Evolutionary conservation across 495 filamentous ascomycete genomes (phyloP).

Genomic region (Talaromyces wortmannii): DNA sequence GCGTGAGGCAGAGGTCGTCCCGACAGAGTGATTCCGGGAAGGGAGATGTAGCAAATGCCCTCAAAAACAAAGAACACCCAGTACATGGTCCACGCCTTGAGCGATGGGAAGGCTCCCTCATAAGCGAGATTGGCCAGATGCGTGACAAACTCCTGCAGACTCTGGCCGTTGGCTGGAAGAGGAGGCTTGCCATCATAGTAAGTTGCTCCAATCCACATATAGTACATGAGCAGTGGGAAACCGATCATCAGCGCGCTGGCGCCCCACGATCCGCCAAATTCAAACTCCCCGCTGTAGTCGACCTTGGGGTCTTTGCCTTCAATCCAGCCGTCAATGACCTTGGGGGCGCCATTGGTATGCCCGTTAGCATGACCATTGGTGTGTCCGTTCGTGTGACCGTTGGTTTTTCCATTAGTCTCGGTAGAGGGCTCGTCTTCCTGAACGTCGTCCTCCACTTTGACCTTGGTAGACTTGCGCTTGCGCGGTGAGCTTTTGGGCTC

Average conservation of each 20-base stretch:
- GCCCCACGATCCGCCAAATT: constrained; percentile 80
- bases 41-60: constrained; percentile 67
- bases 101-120: constrained; percentile 77
- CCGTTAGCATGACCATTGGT: constrained; percentile 13
- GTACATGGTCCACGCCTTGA: constrained; percentile 84
- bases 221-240: constrained; percentile 91
- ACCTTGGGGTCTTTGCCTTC: constrained; percentile 67
- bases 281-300: constrained; percentile 70
- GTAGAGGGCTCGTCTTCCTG: constrained; percentile 2
- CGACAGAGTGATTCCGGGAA: constrained; percentile 77
- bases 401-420: constrained; percentile 9
- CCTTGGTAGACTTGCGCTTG: constrained; percentile 23
- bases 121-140: constrained; percentile 62
- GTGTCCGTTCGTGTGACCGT: neutral
- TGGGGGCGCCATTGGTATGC: constrained; percentile 21
- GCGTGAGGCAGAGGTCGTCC: constrained; percentile 83
- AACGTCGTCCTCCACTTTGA: constrained; percentile 17
- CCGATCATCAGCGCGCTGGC: constrained; percentile 71
- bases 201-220: constrained; percentile 92
- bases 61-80: constrained; percentile 88
- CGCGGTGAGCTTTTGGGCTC: constrained; percentile 23
- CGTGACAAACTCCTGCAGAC: constrained; percentile 52
- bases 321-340: constrained; percentile 58
- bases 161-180: constrained; percentile 50
- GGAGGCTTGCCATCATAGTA: constrained; percentile 82